A percentile compares a stretch with the other conserved stretches of the same genome.
Conservation (phyloP, 176 grass and related monocot genomes). For the Chrysopogon serrulatus region DNA sequence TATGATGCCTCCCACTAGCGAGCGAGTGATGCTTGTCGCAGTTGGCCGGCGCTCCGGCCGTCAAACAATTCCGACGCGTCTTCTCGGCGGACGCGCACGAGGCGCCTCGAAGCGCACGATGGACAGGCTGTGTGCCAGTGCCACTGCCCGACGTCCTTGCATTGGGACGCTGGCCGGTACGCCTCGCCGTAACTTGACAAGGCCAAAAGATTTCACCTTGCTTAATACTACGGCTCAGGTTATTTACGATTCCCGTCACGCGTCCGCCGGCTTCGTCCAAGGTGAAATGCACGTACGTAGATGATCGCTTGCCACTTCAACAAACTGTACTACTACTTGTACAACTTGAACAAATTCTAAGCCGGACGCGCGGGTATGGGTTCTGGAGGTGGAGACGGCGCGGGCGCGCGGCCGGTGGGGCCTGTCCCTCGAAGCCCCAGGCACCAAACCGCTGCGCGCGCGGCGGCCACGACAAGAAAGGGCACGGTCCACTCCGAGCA, state of each 20-base stretch:
- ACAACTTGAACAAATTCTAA: background rate
- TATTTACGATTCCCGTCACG: background rate
- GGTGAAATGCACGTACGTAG: background rate
- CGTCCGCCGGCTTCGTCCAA: background rate
- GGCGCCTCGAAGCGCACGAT: conserved; percentile 21
- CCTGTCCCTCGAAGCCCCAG: conserved; percentile 2
- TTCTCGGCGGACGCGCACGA: conserved; percentile 24
- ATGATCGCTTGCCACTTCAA: background rate
- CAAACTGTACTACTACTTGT: background rate
- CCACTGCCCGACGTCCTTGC: background rate
- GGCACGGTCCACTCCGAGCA: background rate
- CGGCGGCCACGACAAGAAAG: background rate
- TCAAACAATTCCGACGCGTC: conserved; percentile 30
- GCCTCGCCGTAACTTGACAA: background rate
- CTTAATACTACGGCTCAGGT: background rate
- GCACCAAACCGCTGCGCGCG: background rate
- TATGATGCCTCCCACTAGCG: background rate
- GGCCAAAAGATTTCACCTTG: background rate
- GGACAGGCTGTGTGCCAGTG: conserved; percentile 46
- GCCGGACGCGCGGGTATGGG: background rate
- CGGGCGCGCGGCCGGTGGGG: background rate
- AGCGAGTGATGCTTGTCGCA: background rate
- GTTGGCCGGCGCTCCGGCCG: conserved; percentile 20
- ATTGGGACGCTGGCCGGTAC: background rate
- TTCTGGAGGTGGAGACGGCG: background rate